Base-by-base conservation (phyloP, 805 yeast species). In the Danielia reshetovae region DNA sequence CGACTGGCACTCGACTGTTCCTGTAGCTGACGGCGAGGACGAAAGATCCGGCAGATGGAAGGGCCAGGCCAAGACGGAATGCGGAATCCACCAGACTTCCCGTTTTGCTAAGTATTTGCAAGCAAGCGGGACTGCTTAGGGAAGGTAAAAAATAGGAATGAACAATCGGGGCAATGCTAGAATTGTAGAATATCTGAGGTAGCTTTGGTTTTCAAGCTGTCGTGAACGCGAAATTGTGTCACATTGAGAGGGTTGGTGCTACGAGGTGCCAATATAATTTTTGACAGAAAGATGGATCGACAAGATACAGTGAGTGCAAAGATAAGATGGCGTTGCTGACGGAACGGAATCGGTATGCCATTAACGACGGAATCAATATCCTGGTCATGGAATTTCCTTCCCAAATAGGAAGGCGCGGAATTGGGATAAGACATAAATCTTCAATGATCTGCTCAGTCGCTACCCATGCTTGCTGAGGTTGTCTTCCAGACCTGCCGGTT, bases 31-130 rank as follows among this genome's bases (percentile, higher is more conserved):
- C 29, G 96, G 94, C 7, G 97, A 87, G 55, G 97, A 90, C 54
- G 97, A 90, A 59, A 75, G 97, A 45, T 78, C 93, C n/a, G 97
- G 97, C 1, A 75, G 97, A 52, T 90, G 97, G 97, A 82, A 84
- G 67, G 97, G 96, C 2, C 75, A 82, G 55, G 72, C 78, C 8
- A 90, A 90, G 66, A 87, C 96, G 0, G 97, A 90, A 57, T 90
- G 97, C 62, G 97, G 97, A 3, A 88, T 90, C 35, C 97, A 90
- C 54, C 84, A 81, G 49, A 76, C 89, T 1, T 73, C 81, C 17
- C 75, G 84, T 43, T 90, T 84, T 55, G 77, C 84, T 0, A 70
- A 84, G 51, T 83, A 62, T 48, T 54, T 81, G 38, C 54, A 60
- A 33, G 39, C 34, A 19, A 34, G 29, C 19, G 39, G 33, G 16